phyloP scores from a whole-genome alignment of 2,329 filamentous ascomycete species.

The Alternaria ventricosa region DNA sequence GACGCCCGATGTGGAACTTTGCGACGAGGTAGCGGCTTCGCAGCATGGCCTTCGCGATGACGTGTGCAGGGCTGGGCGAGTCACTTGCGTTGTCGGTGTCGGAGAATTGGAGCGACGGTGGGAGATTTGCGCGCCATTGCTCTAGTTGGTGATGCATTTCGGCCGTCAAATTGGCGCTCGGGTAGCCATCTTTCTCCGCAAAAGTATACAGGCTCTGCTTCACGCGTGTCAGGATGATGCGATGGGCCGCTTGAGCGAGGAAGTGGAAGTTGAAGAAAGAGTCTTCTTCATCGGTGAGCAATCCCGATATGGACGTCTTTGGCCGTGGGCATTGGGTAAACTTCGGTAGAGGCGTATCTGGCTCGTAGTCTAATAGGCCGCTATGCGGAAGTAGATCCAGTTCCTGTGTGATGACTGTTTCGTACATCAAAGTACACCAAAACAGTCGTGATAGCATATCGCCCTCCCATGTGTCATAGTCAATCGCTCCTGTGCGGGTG shows the following conservation, averaged over 20 bases:
- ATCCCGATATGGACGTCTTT: constrained; percentile 41
- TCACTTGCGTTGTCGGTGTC: constrained; percentile 42
- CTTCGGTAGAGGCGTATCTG: constrained; percentile 60
- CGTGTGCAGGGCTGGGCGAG: constrained; percentile 43
- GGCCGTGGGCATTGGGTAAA: constrained; percentile 56
- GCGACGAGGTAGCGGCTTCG: constrained; percentile 48
- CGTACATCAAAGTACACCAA: constrained; percentile 64
- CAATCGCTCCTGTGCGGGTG: constrained; percentile 50
- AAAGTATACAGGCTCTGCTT: constrained; percentile 60
- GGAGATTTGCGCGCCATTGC: constrained; percentile 62
- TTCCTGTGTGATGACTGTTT: constrained; percentile 63
- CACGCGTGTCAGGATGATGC: constrained; percentile 62
- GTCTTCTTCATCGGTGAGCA: constrained; percentile 56
- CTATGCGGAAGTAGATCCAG: constrained; percentile 58
- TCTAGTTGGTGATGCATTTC: constrained; percentile 63
- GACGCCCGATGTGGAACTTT: constrained; percentile 47
- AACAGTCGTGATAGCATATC: constrained; percentile 64
- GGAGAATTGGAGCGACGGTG: constrained; percentile 55
- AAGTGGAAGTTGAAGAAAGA: constrained; percentile 65
- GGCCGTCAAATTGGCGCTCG: constrained; percentile 56
- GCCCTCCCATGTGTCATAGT: constrained; percentile 60
- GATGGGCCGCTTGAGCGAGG: constrained; percentile 62
- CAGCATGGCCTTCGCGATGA: constrained; percentile 49
- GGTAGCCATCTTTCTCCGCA: constrained; percentile 50
- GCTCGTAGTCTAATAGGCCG: constrained; percentile 59